Evolutionary conservation across 345 rosid genomes (phyloP), one percentile per base, ranked within the genome.

Genomic region (Moringa oleifera): DNA sequence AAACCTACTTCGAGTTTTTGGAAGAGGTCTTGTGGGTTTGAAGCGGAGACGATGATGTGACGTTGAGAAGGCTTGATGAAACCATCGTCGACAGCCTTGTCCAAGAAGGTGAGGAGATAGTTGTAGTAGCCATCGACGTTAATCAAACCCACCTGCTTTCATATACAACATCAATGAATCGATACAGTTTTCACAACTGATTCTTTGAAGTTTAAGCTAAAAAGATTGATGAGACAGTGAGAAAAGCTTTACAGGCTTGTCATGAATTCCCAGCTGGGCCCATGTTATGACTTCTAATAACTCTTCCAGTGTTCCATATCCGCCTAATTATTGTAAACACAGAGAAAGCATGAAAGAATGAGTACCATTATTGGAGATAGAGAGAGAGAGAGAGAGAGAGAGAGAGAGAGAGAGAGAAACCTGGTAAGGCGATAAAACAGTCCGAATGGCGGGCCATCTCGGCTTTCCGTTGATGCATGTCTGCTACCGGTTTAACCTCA

Each of bases 11-110:
- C 98, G 76, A 93, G 95, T 64, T 85, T 93, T 70, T 90, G 89
- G 36, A 93, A 83, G 56, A 93, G 89, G 58, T 90, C 94, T 75
- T 73, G 85, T 66, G 94, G 96, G 69, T 80, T 84, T 66, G 95
- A 81, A 46, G 98, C 96, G 18, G 93, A 83, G 81, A 93, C 90
- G 79, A 93, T 68, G 72, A 93, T 90, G 77, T 78, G 75, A 33
- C 98, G 85, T 63, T 90, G 94, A 47, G 87, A 85, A 19, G 97
- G 96, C 47, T 78, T 75, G 51, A 93, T 90, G 73, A 93, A 93
- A 71, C 98, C 98, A 75, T 93, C 97, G 65, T 87, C 97, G 63
- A 92, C 97, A 69, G 97, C 98, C 82, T 92, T 90, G 79, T 92
- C 97, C 36, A 92, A 82, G 84, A 85, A 81, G 21, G 85, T 83